Evolutionary conservation across 306 rosid species (phyloP), one percentile per base, ranked within the genome.

Genomic region (Vigna reflexopilosa): DNA sequence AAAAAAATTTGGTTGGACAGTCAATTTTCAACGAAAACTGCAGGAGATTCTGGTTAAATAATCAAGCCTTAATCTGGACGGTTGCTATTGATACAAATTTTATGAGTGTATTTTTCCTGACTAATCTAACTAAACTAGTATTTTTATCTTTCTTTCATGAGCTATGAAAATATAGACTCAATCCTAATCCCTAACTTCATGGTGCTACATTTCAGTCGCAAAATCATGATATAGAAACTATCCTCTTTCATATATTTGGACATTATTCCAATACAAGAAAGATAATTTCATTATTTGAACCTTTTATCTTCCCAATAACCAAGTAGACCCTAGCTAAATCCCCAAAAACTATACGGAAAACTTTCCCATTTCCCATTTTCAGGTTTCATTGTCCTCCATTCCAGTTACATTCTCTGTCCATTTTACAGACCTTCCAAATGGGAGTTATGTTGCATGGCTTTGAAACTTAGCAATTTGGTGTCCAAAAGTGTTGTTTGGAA

Each of bases 221-320:
- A 32, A 76, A 50, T 64, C 40, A 65, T 38, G 54, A 50, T 64
- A 15, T 16, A 19, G 80, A 50, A 38, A 50, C 80, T 48, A 62
- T 59, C 67, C 52, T 72, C 77, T 26, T 63, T 9, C 26, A 50
- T 63, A 50, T 49, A 63, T 50, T 61, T 50, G 57, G 62, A 19
- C 38, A 30, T 32, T 76, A 8, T 63, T 65, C 36, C 72, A 48
- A 19, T 63, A 20, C 8, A 44, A 55, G 61, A 64, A 17, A 63
- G 7, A 75, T 6, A 32, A 76, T 36, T 63, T 64, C 72, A 48
- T 64, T 34, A 34, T 51, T 45, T 50, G 73, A 64, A 63, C 61
- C 72, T 32, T 61, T 76, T 63, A 49, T 12, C 51, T 15, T 58
- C 48, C 59, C 15, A 10, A 28, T 17, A 15, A 11, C 69, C 59